phyloP scores from a whole-genome alignment of 805 yeast species.

The Wickerhamiella dianesei region DNA sequence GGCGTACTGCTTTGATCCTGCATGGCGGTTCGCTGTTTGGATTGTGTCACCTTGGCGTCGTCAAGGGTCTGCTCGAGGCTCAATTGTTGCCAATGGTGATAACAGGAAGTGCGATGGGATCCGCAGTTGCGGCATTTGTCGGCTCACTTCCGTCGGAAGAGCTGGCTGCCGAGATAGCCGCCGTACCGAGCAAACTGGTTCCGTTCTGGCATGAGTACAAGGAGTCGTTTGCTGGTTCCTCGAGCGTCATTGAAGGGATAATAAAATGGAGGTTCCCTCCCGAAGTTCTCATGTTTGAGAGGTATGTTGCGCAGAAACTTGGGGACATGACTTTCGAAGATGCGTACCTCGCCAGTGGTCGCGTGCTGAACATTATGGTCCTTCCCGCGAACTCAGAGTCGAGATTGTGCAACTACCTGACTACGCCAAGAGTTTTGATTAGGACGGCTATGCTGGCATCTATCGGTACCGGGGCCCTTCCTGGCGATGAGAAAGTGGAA shows the following conservation, averaged over 20 bases:
- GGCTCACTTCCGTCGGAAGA: conserved; percentile 63
- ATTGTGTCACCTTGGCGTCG: conserved; percentile 84
- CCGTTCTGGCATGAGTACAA: conserved; percentile 15
- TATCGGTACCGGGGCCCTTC: conserved; percentile 47
- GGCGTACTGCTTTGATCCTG: conserved; percentile 76
- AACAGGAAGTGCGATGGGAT: conserved; percentile 89
- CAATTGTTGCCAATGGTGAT: conserved; percentile 71
- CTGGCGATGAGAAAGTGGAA: conserved; percentile 39
- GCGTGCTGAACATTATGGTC: conserved; percentile 69
- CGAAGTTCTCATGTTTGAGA: conserved; percentile 65
- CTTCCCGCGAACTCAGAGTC: conserved; percentile 58
- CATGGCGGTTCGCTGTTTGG: conserved; percentile 97
- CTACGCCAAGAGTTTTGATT: conserved; percentile 76
- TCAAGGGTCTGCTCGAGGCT: conserved; percentile 63
- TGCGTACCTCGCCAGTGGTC: conserved; percentile 66
- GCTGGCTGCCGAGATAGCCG: conserved; percentile 32
- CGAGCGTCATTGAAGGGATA: conserved; percentile 57
- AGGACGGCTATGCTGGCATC: conserved; percentile 71
- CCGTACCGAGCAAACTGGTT: conserved; percentile 18
- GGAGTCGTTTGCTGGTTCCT: conserved; percentile 10
- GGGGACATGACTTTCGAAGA: conserved; percentile 89
- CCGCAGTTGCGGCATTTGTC: conserved; percentile 76
- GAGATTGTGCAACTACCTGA: conserved; percentile 62
- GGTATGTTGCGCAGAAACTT: conserved; percentile 59
- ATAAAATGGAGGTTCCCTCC: conserved; percentile 72